phyloP scores from a whole-genome alignment of 257 asterid genomes.

The Solanum medicagineum region DNA sequence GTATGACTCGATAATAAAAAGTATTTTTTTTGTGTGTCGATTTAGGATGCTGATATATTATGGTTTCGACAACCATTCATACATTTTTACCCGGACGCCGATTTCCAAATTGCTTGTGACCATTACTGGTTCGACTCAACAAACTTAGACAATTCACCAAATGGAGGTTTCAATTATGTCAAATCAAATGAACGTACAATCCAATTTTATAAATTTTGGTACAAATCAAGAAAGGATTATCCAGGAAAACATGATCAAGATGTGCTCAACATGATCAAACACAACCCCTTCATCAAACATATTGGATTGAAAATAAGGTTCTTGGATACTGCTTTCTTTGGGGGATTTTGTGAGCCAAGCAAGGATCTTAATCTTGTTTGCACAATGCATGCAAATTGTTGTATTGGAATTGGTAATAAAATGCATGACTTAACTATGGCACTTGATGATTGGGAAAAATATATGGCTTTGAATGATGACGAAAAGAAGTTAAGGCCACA shows the following conservation, averaged over 20 bases:
- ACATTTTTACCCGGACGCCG: constrained; percentile 30
- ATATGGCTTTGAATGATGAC: neutral
- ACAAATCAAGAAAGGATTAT: constrained; percentile 7
- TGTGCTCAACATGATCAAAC: constrained; percentile 38
- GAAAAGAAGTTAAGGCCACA: constrained; percentile 6
- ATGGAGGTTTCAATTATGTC: constrained; percentile 56
- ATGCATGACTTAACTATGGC: constrained; percentile 36
- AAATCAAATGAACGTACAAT: constrained; percentile 30
- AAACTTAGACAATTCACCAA: constrained; percentile 31
- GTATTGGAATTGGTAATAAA: constrained; percentile 42
- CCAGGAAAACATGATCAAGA: constrained; percentile 56
- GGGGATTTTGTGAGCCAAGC: constrained; percentile 54
- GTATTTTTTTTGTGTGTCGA: neutral
- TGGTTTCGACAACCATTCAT: constrained; percentile 58
- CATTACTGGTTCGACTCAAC: constrained; percentile 19
- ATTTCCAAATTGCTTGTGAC: constrained; percentile 58
- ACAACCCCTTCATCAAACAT: constrained; percentile 8
- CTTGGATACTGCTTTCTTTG: constrained; percentile 39
- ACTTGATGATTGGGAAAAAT: constrained; percentile 44
- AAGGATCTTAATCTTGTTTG: constrained; percentile 31
- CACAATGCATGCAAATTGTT: constrained; percentile 71
- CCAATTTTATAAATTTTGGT: constrained; percentile 48
- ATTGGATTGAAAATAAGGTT: constrained; percentile 37
- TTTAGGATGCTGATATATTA: constrained; percentile 57
- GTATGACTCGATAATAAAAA: neutral